A percentile compares a stretch with the other conserved stretches of the same genome.
These are phyloP conservation scores for Macrotyloma uniflorum DNA, from an alignment of 306 rosid genomes.

Conservation along the genomic window DNA sequence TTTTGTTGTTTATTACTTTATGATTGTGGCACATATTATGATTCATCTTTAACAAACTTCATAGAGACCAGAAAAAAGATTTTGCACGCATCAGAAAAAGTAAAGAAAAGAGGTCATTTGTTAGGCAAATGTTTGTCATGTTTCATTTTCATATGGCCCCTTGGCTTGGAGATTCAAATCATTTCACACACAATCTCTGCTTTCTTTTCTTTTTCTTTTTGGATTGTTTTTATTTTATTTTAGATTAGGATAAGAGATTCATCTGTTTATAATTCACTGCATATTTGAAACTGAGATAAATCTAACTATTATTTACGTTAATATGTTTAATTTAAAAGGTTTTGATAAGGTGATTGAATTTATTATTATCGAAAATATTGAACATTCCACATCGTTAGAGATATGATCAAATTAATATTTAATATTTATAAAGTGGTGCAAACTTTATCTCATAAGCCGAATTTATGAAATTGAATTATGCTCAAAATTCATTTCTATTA, in stretches of 20 bases:
- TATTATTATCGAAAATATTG: too few species aligned
- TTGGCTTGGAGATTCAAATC: background rate
- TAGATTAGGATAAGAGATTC: background rate
- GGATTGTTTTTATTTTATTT: background rate
- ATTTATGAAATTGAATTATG: too few species aligned
- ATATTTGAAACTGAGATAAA: too few species aligned
- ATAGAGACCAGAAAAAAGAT: background rate
- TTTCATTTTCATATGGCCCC: conserved; percentile 9
- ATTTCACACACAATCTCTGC: background rate
- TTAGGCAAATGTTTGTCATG: conserved; percentile 17
- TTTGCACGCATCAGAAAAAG: background rate
- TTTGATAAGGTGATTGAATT: too few species aligned
- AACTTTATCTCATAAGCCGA: too few species aligned
- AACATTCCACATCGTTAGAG: too few species aligned
- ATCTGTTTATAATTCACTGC: too few species aligned
- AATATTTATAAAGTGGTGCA: too few species aligned
- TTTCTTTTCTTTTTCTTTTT: background rate
- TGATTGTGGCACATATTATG: background rate
- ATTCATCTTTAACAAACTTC: background rate
- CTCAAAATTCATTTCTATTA: too few species aligned
- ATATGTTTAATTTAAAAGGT: too few species aligned
- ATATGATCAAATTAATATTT: too few species aligned
- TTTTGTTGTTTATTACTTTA: background rate
- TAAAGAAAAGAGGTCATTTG: background rate
- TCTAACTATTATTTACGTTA: too few species aligned